phyloP scores from a whole-genome alignment of 2,329 filamentous ascomycete genomes.

The Metarhizium humberi region DNA sequence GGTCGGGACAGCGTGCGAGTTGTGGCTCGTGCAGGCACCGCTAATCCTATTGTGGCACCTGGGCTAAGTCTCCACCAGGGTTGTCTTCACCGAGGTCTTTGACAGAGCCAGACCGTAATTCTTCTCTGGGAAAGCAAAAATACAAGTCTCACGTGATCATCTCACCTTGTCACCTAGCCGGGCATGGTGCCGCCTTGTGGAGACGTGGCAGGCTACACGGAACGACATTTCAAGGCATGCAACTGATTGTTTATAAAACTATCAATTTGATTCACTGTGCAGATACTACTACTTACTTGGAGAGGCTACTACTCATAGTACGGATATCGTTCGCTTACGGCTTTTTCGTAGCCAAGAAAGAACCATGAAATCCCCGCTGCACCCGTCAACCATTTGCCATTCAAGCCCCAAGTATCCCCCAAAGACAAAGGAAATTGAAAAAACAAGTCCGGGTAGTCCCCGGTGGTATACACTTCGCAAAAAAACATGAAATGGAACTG shows the following conservation, averaged over 20 bases:
- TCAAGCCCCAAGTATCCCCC: neutral
- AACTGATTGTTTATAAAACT: neutral
- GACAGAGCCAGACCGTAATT: neutral
- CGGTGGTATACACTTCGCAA: constrained; percentile 7
- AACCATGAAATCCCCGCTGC: constrained; percentile 2
- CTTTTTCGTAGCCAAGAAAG: constrained; percentile 20
- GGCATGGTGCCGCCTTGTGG: neutral
- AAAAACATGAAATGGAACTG: constrained; percentile 7
- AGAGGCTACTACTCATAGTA: constrained; percentile 5
- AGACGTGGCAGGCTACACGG: neutral
- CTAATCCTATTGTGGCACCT: constrained; percentile 7
- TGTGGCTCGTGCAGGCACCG: constrained; percentile 14
- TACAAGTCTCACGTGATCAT: neutral
- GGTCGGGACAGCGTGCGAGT: neutral
- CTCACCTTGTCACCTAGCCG: too few species aligned
- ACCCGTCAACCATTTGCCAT: neutral
- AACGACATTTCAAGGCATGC: neutral
- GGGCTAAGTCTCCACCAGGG: constrained; percentile 4
- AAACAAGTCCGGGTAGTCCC: neutral
- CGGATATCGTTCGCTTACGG: constrained; percentile 18
- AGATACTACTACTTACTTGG: neutral
- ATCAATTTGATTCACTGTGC: constrained; percentile 1
- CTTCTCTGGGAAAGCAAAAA: neutral
- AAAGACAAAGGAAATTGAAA: constrained; percentile 11
- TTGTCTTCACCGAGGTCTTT: constrained; percentile 7